These are phyloP conservation scores for Ammopiptanthus mongolicus DNA, from an alignment of 306 rosid species.

Conservation along the genomic window DNA sequence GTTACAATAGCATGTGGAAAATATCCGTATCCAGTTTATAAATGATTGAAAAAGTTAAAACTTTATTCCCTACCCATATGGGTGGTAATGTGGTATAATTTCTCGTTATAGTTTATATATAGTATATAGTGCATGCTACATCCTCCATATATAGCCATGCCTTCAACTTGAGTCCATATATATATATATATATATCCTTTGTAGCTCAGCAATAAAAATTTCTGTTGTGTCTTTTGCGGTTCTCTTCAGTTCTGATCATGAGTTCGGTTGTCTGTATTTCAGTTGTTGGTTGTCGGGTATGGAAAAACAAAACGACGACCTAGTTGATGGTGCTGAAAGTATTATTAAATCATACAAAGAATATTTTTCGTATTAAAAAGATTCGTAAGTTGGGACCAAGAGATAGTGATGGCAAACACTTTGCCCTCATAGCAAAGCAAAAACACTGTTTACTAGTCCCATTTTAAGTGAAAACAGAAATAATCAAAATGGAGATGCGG, in stretches of 20 bases:
- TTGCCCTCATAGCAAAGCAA: no score
- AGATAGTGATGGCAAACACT: no score
- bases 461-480: no score
- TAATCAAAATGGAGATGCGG: slow-evolving; percentile 84
- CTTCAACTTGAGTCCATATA: no score
- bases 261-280: neutral
- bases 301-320: neutral
- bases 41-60: no score
- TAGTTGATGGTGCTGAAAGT: neutral
- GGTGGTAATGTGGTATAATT: no score
- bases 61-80: no score
- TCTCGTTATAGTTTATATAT: no score
- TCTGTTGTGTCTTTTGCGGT: neutral
- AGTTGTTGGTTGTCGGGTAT: neutral
- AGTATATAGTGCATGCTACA: neutral
- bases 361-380: no score
- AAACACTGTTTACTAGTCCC: no score
- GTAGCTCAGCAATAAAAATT: neutral
- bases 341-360: neutral
- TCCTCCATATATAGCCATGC: neutral
- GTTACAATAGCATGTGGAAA: neutral
- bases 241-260: neutral
- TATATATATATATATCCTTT: no score
- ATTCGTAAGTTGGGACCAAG: no score
- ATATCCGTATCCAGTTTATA: neutral